Base-by-base conservation (phyloP, 2,329 filamentous ascomycete species). In the Metarhizium guizhouense region DNA sequence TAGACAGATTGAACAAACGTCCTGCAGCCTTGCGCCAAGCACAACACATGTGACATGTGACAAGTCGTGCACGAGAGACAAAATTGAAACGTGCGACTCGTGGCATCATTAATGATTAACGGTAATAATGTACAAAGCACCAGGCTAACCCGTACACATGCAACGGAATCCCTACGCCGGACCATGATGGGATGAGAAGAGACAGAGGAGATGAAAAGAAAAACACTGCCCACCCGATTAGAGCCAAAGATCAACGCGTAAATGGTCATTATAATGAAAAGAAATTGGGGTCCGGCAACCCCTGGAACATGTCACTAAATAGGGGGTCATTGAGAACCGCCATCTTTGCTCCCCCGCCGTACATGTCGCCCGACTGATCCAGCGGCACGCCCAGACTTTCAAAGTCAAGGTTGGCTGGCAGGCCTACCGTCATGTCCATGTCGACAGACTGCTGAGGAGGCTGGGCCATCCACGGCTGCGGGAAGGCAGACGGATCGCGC, bases 311-410 rank as follows among this genome's bases (percentile, higher is more conserved):
- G 51, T 69, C 67, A 8, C 63, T 70, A 55, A 74, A 68, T 68
- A 73, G 75, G 14, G 71, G 69, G 55, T 76, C 73, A 56, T 69
- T 66, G 52, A 74, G 63, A 53, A 71, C 25, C 25, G 25, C 65
- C 57, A 69, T 70, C 38, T 67, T 64, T 52, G 70, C 64, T 8
- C 68, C 68, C 16, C 70, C 67, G 57, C 68, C 67, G 54, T 68
- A 64, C 52, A 56, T 47, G 54, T 63, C 61, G 38, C 64, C 64
- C 51, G 64, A 63, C 3, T 60, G 54, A 7, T 64, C 66, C 8
- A 60, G 58, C 1, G 61, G 62, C 18, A 68, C 52, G 30, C 64
- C 67, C 43, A 70, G 56, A 16, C 63, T 59, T 49, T 67, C 67
- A 49, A 69, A 62, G 54, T 71, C 66, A 57, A 69, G 63, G 16